Base-by-base conservation (phyloP, 805 yeast genomes). In the Kluyveromyces nonfermentans region DNA sequence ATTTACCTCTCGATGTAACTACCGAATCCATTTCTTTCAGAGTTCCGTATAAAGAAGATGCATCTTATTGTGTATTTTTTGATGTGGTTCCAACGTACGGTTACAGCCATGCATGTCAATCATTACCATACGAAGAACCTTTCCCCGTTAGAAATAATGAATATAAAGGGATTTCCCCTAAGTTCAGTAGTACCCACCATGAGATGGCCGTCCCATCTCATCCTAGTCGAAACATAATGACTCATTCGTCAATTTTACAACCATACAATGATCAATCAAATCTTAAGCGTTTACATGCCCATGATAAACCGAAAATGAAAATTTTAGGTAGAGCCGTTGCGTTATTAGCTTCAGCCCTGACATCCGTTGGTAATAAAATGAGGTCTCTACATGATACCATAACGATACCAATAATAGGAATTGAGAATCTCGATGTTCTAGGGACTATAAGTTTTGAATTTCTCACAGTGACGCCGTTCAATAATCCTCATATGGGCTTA, bases 51-150 rank as follows among this genome's bases (percentile, higher is more conserved):
- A 62, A 68, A 33, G 67, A 67, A 28, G 75, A 77, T 12, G 64
- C 73, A 32, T 76, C 80, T 42, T 74, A 82, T 12, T 60, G 74
- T 3, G 61, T 90, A 32, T 76, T 78, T 33, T 90, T 90, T 63
- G 97, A 90, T 62, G 74, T 89, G 44, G 87, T 89, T 15, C 96
- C 96, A 19, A 86, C 97, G 0, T 88, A 87, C 62, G 82, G 80
- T 37, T 72, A 71, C 25, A 16, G 34, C 10, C 30, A 17, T 22
- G 19, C 19, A 17, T 32, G 36, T 18, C 28, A 20, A 8, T 32
- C 42, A 12, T 9, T 10, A 2, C 32, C 38, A n/a, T 32, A 33
- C 4, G 16, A 19, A 12, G 16, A 14, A 25, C 21, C 6, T 25
- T 16, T 9, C 9, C n/a, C 17, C 4, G 6, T 2, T 7, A 10